phyloP scores from a whole-genome alignment of 768 basidiomycete species.

The Pulveroboletus sp. region DNA sequence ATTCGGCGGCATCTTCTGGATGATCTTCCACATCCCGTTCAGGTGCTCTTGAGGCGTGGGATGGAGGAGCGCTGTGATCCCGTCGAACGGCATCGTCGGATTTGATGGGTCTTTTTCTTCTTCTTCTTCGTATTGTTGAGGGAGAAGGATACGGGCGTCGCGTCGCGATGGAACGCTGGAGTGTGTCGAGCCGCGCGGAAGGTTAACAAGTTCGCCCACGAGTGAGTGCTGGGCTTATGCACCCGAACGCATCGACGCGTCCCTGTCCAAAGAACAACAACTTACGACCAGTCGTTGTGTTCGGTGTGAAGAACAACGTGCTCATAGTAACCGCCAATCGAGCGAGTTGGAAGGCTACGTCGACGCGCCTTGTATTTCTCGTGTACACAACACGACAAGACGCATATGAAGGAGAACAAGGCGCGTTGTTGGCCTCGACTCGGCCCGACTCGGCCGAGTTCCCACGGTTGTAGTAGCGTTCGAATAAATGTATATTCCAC shows the following conservation, averaged over 20 bases:
- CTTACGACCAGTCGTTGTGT: background rate
- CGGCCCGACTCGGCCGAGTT: too few relatives aligned
- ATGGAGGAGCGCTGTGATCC: slow-evolving; percentile 9
- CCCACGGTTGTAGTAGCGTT: too few relatives aligned
- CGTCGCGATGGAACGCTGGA: too few relatives aligned
- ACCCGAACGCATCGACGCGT: background rate
- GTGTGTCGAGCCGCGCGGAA: too few relatives aligned
- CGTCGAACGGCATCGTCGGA: slow-evolving; percentile 8
- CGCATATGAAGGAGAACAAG: too few relatives aligned
- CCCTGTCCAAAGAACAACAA: background rate
- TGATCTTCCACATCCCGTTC: slow-evolving; percentile 22
- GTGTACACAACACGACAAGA: background rate
- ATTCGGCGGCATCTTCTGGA: slow-evolving; percentile 16
- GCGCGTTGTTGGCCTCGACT: too few relatives aligned
- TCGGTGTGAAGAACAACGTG: background rate
- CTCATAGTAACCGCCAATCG: background rate
- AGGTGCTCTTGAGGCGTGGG: slow-evolving; percentile 19
- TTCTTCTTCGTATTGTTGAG: too few relatives aligned
- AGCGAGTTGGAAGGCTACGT: background rate
- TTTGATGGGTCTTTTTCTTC: too few relatives aligned
- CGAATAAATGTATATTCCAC: too few relatives aligned
- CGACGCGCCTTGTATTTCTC: background rate
- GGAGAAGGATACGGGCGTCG: too few relatives aligned
- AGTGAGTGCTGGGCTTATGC: background rate
- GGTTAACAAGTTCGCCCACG: too few relatives aligned